Evolutionary conservation across 1,284 basidiomycete genomes (phyloP).

Genomic region (Cutaneotrichosporon spelunceum): DNA sequence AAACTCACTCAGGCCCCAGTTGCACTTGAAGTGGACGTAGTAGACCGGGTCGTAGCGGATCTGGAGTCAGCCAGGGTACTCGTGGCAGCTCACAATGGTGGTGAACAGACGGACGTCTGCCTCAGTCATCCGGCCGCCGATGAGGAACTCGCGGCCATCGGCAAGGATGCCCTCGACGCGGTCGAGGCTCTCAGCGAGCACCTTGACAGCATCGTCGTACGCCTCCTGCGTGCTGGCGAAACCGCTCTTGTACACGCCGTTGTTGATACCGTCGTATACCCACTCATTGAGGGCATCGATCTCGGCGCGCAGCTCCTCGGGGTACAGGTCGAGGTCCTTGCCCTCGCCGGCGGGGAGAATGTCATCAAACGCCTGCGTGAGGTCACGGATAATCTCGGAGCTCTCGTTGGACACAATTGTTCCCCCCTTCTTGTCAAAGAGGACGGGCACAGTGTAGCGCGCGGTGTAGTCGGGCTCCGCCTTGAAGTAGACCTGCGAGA

Average conservation of each 20-base stretch:
- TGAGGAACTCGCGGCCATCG: constrained; percentile 72
- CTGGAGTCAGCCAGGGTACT: not conserved
- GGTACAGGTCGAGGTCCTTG: constrained; percentile 72
- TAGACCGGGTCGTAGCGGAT: constrained; percentile 77
- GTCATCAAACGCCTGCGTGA: constrained; percentile 78
- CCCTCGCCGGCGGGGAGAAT: constrained; percentile 62
- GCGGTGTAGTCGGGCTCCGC: constrained; percentile 64
- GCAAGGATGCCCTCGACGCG: constrained; percentile 70
- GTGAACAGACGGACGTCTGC: constrained; percentile 87
- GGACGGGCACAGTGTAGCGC: constrained; percentile 83
- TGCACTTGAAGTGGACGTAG: constrained; percentile 90
- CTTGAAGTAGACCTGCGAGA: constrained; percentile 81
- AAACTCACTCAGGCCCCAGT: constrained; percentile 60
- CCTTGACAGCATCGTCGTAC: constrained; percentile 70
- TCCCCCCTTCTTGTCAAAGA: constrained; percentile 88
- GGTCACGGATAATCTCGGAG: constrained; percentile 87
- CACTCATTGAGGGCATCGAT: constrained; percentile 86
- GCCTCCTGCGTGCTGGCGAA: constrained; percentile 80
- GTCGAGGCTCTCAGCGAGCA: constrained; percentile 74
- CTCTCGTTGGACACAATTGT: constrained; percentile 96
- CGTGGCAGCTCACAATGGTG: constrained; percentile 63
- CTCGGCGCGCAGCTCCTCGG: constrained; percentile 64
- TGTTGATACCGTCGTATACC: constrained; percentile 71
- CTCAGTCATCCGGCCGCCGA: constrained; percentile 80
- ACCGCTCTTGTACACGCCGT: constrained; percentile 71